These are phyloP conservation scores for Sphaerulina populicola DNA, from an alignment of 2,329 filamentous ascomycete species.

Conservation along the genomic window DNA sequence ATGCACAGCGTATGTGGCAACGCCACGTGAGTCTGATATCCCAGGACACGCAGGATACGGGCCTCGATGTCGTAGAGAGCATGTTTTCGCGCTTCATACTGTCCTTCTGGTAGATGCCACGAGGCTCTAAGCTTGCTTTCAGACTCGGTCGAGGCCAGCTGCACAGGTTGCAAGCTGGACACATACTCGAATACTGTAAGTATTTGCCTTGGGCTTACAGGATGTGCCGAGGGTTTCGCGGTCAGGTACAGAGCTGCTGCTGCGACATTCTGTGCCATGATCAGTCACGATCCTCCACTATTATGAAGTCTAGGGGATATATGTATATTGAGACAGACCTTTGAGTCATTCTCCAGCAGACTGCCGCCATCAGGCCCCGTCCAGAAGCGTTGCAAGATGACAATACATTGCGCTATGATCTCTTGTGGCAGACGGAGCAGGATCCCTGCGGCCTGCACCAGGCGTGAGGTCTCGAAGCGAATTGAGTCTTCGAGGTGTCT, in stretches of 20 bases:
- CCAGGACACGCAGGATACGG: conserved; percentile 63
- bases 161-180: conserved; percentile 52
- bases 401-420: conserved; percentile 74
- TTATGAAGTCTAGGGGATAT: not conserved
- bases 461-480: conserved; percentile 61
- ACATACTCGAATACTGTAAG: conserved; percentile 82
- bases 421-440: conserved; percentile 79
- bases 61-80: conserved; percentile 67
- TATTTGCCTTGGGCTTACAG: conserved; percentile 69
- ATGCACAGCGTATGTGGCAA: conserved; percentile 79
- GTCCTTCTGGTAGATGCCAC: conserved; percentile 60
- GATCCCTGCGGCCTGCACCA: conserved; percentile 71
- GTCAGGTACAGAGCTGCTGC: conserved; percentile 73
- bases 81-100: conserved; percentile 57
- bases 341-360: conserved; percentile 44
- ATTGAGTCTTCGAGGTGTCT: conserved; percentile 62
- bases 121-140: conserved; percentile 9
- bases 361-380: conserved; percentile 49
- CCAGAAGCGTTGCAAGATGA: conserved; percentile 76
- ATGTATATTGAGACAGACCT: conserved; percentile 34
- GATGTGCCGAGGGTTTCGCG: conserved; percentile 70
- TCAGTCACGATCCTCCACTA: conserved; percentile 5
- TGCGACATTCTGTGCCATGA: conserved; percentile 58
- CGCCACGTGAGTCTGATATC: conserved; percentile 76
- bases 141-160: conserved; percentile 28